Conservation (phyloP, 2,329 filamentous ascomycete species). For the Knoxdaviesia capensis region DNA sequence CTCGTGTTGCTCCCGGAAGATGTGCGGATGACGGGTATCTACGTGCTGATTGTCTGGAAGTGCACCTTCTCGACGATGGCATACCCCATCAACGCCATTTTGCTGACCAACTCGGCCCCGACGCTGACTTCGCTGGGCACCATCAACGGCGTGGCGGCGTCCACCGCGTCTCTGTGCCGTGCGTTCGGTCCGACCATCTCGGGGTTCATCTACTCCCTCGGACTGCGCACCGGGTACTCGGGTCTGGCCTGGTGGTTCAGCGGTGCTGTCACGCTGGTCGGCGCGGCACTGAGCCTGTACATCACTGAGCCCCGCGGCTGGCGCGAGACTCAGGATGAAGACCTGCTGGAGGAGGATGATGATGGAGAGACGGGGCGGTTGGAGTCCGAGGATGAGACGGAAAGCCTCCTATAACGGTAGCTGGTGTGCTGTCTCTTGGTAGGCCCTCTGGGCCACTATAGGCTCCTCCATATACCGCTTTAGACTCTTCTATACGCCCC, state of each 20-base stretch:
- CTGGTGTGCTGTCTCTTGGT: not conserved
- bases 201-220: slow-evolving; percentile 64
- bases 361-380: too few relatives aligned
- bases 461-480: slow-evolving; percentile 1
- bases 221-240: slow-evolving; percentile 62
- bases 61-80: slow-evolving; percentile 82
- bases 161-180: slow-evolving; percentile 71
- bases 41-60: slow-evolving; percentile 67
- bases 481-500: too few relatives aligned
- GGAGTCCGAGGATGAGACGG: slow-evolving; percentile 13
- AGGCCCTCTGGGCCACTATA: not conserved
- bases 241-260: slow-evolving; percentile 89
- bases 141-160: slow-evolving; percentile 82
- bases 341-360: slow-evolving; percentile 15
- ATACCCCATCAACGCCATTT: slow-evolving; percentile 76
- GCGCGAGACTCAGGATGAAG: slow-evolving; percentile 15
- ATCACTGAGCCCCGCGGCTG: slow-evolving; percentile 44
- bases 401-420: slow-evolving; percentile 6
- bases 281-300: slow-evolving; percentile 54
- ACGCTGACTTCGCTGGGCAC: slow-evolving; percentile 71
- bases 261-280: slow-evolving; percentile 53
- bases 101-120: slow-evolving; percentile 74
- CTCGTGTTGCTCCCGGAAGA: slow-evolving; percentile 60
- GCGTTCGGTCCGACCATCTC: slow-evolving; percentile 80
- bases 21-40: slow-evolving; percentile 55